Conservation (phyloP, 345 rosid genomes). For the Syzygium aromaticum region DNA sequence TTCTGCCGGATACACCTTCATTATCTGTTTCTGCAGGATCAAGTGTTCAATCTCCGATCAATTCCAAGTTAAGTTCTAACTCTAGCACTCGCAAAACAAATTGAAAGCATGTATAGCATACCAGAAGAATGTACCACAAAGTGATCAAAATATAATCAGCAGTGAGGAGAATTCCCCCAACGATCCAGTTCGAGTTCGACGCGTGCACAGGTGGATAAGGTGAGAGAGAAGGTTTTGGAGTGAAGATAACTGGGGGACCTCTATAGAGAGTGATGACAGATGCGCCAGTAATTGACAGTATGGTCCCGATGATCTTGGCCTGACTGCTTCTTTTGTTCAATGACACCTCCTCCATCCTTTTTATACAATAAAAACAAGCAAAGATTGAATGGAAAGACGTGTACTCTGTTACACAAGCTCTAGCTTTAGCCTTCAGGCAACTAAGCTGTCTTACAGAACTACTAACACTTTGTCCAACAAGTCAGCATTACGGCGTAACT, state of each 20-base stretch:
- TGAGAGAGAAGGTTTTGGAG: not conserved
- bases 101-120: not conserved
- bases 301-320: slow-evolving; percentile 34
- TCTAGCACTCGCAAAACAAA: not conserved
- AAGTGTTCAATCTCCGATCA: not conserved
- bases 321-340: slow-evolving; percentile 16
- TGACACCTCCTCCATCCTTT: slow-evolving; percentile 33
- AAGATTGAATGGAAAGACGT: not conserved
- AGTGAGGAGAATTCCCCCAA: slow-evolving; percentile 29
- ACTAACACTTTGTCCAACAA: fast-evolving
- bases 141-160: slow-evolving; percentile 15
- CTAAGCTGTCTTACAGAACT: not conserved
- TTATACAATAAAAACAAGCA: not conserved
- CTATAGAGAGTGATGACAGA: slow-evolving; percentile 36
- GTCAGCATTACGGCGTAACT: not conserved
- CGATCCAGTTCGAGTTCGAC: slow-evolving; percentile 28
- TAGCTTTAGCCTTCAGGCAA: not conserved
- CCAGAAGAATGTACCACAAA: slow-evolving; percentile 14
- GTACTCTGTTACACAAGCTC: not conserved
- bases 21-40: slow-evolving; percentile 7
- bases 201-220: slow-evolving; percentile 1
- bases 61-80: not conserved
- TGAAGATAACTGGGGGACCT: slow-evolving; percentile 18
- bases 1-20: slow-evolving; percentile 17
- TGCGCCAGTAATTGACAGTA: slow-evolving; percentile 25